Conservation (phyloP, 2,329 filamentous ascomycete genomes). For the Tetracladium maxilliforme region DNA sequence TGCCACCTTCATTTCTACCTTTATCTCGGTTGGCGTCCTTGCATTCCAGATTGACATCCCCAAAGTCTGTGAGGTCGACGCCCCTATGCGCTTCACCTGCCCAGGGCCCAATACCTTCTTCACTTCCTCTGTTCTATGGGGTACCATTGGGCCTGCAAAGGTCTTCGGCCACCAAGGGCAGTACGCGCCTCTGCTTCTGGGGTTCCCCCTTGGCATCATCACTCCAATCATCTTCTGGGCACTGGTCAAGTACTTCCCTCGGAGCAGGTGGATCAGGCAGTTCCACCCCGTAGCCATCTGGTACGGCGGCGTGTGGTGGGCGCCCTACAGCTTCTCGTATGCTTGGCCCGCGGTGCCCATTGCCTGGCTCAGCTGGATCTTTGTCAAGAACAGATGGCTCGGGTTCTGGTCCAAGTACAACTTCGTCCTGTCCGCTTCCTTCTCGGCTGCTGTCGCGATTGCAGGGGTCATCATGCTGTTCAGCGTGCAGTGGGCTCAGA, state of each 20-base stretch:
- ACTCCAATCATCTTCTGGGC: slow-evolving; percentile 28
- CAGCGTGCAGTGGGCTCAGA: slow-evolving; percentile 26
- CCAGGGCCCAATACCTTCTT: slow-evolving; percentile 39
- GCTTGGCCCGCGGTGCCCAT: slow-evolving; percentile 29
- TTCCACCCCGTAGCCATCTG: slow-evolving; percentile 32
- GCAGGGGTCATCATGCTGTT: slow-evolving; percentile 38
- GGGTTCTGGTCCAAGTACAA: slow-evolving; percentile 39
- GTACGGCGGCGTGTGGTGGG: slow-evolving; percentile 28
- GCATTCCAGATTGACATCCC: too few species aligned
- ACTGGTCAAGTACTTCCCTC: slow-evolving; percentile 24
- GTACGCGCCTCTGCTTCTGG: slow-evolving; percentile 30
- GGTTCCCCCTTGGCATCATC: slow-evolving; percentile 32
- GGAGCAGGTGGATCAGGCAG: slow-evolving; percentile 21
- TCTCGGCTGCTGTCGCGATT: slow-evolving; percentile 33
- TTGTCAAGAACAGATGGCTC: slow-evolving; percentile 25
- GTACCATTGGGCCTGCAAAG: slow-evolving; percentile 32
- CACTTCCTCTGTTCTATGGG: slow-evolving; percentile 39
- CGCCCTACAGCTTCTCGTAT: slow-evolving; percentile 34
- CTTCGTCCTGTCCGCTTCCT: slow-evolving; percentile 35
- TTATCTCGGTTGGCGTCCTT: too few species aligned
- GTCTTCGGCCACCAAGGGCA: slow-evolving; percentile 32
- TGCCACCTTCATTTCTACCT: too few species aligned
- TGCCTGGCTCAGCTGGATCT: slow-evolving; percentile 31
- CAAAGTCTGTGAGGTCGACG: too few species aligned
- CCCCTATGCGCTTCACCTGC: slow-evolving; percentile 33